Percentiles rank a stretch among this genome's conserved stretches.
Conservation (phyloP, 805 yeast species). For the Saccharomycopsis synnaedendra region DNA sequence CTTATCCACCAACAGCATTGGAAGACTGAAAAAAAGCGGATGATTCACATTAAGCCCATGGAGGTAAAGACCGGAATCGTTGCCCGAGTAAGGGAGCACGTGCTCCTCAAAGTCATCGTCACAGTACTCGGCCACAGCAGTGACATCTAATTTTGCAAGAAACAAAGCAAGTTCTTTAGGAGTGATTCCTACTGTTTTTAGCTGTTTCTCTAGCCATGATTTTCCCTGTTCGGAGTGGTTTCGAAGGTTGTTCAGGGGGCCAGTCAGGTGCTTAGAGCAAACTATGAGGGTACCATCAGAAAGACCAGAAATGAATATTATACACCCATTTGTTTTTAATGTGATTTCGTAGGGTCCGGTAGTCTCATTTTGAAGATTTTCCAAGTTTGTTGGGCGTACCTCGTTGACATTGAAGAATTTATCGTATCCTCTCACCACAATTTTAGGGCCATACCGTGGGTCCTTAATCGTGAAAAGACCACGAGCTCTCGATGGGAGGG, state of each 20-base stretch:
- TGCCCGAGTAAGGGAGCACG: conserved; percentile 58
- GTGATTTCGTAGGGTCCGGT: conserved; percentile 74
- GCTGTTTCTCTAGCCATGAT: conserved; percentile 40
- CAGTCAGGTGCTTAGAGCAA: conserved; percentile 87
- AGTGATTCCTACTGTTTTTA: conserved; percentile 28
- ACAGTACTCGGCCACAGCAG: conserved; percentile 90
- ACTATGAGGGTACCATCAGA: conserved; percentile 69
- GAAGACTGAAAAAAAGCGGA: conserved; percentile 49
- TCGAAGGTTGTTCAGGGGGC: conserved; percentile 36
- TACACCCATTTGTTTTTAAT: conserved; percentile 89
- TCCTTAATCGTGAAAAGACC: conserved; percentile 58
- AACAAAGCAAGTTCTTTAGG: conserved; percentile 41
- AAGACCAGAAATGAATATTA: conserved; percentile 70
- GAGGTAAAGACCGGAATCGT: conserved; percentile 70
- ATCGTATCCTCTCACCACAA: conserved; percentile 82
- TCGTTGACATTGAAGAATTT: conserved; percentile 85
- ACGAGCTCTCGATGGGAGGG: conserved; percentile 66
- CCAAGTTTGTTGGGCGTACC: conserved; percentile 37
- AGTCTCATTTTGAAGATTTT: conserved; percentile 30
- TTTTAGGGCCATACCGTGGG: conserved; percentile 21
- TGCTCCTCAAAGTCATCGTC: conserved; percentile 94
- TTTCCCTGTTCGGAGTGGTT: conserved; percentile 77
- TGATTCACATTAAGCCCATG: conserved; percentile 79
- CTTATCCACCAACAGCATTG: conserved; percentile 44
- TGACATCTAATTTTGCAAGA: conserved; percentile 40